phyloP scores from a whole-genome alignment of 257 asterid genomes.

The Primulina huaijiensis region DNA sequence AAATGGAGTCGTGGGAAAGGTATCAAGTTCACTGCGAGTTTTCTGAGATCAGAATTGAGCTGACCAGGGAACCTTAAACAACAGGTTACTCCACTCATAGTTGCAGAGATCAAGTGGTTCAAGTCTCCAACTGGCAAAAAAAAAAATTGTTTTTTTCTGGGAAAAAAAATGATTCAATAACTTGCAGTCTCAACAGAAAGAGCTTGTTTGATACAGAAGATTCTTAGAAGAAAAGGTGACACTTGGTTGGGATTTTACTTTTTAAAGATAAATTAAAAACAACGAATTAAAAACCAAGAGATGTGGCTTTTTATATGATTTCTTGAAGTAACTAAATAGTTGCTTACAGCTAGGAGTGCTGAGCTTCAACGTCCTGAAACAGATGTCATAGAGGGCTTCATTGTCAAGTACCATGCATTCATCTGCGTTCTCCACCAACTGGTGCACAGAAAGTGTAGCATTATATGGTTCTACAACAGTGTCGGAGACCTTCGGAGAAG shows the following conservation, averaged over 20 bases:
- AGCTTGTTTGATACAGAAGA: neutral
- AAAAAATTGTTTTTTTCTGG: neutral
- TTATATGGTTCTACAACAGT: slow-evolving; percentile 89
- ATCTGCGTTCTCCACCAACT: slow-evolving; percentile 86
- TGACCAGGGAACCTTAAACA: slow-evolving; percentile 86
- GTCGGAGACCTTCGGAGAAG: slow-evolving; percentile 88
- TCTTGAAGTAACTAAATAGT: neutral
- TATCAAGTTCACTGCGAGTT: slow-evolving; percentile 76
- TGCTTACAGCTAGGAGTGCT: slow-evolving; percentile 92
- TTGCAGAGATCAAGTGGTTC: slow-evolving; percentile 86
- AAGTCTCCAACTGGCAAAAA: slow-evolving; percentile 66
- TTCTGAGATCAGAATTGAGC: slow-evolving; percentile 77
- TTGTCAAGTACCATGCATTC: slow-evolving; percentile 96
- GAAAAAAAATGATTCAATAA: slow-evolving; percentile 16
- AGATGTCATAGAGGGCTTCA: slow-evolving; percentile 85
- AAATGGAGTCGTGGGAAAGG: slow-evolving; percentile 93
- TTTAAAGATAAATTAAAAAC: neutral
- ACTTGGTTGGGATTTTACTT: neutral
- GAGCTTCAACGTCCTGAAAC: slow-evolving; percentile 90
- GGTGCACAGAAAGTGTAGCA: slow-evolving; percentile 90
- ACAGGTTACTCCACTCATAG: slow-evolving; percentile 89
- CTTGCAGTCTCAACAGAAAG: neutral
- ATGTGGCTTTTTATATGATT: neutral
- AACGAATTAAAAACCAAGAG: neutral
- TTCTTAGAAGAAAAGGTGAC: too few species aligned